Base-by-base conservation (phyloP, 257 asterid species). In the Solanum clarkiae region DNA sequence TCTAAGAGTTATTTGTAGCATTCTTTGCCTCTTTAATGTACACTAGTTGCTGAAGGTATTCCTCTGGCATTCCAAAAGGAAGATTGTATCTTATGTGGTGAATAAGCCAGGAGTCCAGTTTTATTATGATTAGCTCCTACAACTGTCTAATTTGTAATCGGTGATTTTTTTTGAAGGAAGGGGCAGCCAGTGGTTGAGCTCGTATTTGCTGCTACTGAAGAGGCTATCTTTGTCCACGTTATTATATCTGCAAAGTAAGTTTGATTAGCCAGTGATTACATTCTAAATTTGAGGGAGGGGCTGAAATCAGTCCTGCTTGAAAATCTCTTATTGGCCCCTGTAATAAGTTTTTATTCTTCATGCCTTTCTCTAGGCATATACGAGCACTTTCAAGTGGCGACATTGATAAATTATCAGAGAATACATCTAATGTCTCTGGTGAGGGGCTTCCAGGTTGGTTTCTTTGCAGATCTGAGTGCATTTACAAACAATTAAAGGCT, bases 151-250 rank as follows among this genome's bases (percentile, higher is more conserved):
- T 79, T 87, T 16, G 24, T 83, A 70, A 12, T 87, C 87, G 89
- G 84, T 89, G 87, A 86, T 81, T 74, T 83, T 93, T 84, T 93
- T 84, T 57, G 92, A 87, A 97, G 99, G 97, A 94, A 91, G 90
- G 98, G 97, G 63, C 98, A 97, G 86, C 99, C 98, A 83, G 97
- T 97, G 90, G 91, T 91, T 51, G 99, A 97, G 91, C 95, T 95
- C 90, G 88, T 97, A 87, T 97, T 97, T 92, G 92, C 97, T 62
- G 98, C 98, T 56, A 92, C 98, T 1, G 98, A 97, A 88, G 99
- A 97, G 88, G 92, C 99, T 77, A 91, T 97, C 85, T 97, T 94
- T 69, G 98, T 93, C 86, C 99, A 97, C 85, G 98, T 93, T 85
- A 91, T 95, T 80, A 90, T 97, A 88, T 94, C 98, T 91, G 94